Conservation (phyloP, 176 grass and related monocot genomes). For the Oryza brachyantha region DNA sequence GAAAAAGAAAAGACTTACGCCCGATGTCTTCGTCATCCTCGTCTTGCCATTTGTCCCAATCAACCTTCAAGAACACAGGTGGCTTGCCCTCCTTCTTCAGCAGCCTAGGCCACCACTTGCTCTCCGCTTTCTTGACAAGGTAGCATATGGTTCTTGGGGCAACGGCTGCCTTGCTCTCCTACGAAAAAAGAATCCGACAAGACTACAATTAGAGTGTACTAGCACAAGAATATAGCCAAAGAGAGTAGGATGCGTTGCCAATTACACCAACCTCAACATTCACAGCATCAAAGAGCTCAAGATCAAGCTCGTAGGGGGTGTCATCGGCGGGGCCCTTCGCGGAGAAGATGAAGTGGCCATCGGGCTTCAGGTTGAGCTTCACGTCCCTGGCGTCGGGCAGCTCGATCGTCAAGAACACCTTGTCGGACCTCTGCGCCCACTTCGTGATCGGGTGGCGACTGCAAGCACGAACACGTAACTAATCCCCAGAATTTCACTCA, state of each 20-base stretch:
- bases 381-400: slow-evolving; percentile 90
- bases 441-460: slow-evolving; percentile 89
- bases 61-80: slow-evolving; percentile 83
- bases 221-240: not conserved
- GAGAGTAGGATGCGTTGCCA: not conserved
- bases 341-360: slow-evolving; percentile 69
- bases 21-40: slow-evolving; percentile 80
- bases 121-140: slow-evolving; percentile 71
- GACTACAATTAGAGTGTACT: not conserved
- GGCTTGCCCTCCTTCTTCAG: slow-evolving; percentile 64
- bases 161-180: slow-evolving; percentile 85
- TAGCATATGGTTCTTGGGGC: slow-evolving; percentile 79
- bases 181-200: not conserved
- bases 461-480: not conserved
- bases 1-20: slow-evolving; percentile 31
- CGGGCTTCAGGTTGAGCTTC: slow-evolving; percentile 77
- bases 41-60: slow-evolving; percentile 98
- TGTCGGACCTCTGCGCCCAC: slow-evolving; percentile 83
- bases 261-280: slow-evolving; percentile 59
- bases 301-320: slow-evolving; percentile 62
- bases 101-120: slow-evolving; percentile 77
- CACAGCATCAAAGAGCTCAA: slow-evolving; percentile 81
- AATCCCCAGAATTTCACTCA: not conserved
- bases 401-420: slow-evolving; percentile 68
- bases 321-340: slow-evolving; percentile 57